These are phyloP conservation scores for Populus euphratica DNA, from an alignment of 345 rosid genomes.

Conservation along the genomic window DNA sequence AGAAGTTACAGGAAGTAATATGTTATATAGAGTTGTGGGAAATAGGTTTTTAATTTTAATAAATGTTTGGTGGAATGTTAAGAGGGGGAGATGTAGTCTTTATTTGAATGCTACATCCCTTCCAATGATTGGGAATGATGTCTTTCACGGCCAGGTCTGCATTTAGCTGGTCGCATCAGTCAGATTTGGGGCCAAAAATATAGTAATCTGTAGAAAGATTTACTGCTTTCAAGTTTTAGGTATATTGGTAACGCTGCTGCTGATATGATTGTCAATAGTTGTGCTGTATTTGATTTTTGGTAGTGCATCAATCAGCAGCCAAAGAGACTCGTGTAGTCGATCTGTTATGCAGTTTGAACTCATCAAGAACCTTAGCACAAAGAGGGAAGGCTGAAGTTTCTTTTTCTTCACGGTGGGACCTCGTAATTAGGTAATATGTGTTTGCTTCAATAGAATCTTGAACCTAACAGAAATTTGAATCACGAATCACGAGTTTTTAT, in stretches of 20 bases:
- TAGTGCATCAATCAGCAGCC: no score
- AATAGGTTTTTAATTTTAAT: constrained; percentile 10
- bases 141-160: not conserved
- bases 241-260: not conserved
- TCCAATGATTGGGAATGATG: constrained; percentile 32
- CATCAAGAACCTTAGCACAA: not conserved
- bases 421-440: not conserved
- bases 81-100: constrained; percentile 46
- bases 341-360: not conserved
- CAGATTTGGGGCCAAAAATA: not conserved
- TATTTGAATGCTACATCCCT: constrained; percentile 50
- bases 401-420: not conserved
- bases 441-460: not conserved
- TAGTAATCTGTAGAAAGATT: not conserved
- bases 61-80: constrained; percentile 49
- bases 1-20: constrained; percentile 8
- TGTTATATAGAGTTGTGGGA: constrained; percentile 22
- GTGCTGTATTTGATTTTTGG: not conserved
- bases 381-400: not conserved
- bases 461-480: not conserved
- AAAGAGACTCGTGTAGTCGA: no score
- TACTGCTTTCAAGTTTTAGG: not conserved
- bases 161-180: constrained; percentile 8
- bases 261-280: not conserved
- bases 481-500: not conserved